These are phyloP conservation scores for Chaetomiaceae sp. DNA, from an alignment of 2,329 filamentous ascomycete genomes.

Conservation along the genomic window DNA sequence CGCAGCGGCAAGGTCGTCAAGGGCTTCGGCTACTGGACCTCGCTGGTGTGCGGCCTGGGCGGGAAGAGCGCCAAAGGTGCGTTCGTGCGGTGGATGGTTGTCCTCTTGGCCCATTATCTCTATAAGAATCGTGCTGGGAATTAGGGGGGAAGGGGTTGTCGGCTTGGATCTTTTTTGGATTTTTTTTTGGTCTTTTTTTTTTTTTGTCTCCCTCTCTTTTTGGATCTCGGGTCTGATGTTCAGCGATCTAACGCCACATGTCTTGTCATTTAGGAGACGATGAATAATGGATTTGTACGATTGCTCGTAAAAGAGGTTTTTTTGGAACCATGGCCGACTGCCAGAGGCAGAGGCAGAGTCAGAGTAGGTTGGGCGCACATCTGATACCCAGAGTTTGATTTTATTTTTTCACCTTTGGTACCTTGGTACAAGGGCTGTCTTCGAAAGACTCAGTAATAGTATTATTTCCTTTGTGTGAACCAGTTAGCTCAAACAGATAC, in stretches of 20 bases:
- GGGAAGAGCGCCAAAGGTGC: constrained; percentile 45
- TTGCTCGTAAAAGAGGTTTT: not conserved
- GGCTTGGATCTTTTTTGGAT: not conserved
- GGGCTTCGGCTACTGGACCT: constrained; percentile 51
- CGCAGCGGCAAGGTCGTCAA: constrained; percentile 50
- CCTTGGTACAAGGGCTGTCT: too few relatives aligned
- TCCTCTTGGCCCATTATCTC: constrained; percentile 29
- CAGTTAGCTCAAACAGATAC: too few relatives aligned
- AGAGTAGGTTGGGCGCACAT: not conserved
- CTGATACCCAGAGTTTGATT: constrained; percentile 1
- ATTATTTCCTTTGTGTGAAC: too few relatives aligned
- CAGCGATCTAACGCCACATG: constrained; percentile 11
- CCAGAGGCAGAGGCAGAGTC: not conserved
- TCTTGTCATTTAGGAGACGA: constrained; percentile 16
- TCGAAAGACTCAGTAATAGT: too few relatives aligned
- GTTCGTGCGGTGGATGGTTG: constrained; percentile 48
- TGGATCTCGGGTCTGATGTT: not conserved
- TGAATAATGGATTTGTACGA: constrained; percentile 12
- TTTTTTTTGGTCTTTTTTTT: not conserved
- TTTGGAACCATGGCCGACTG: not conserved
- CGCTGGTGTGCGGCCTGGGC: constrained; percentile 48
- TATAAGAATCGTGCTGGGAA: constrained; percentile 9
- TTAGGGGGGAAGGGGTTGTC: not conserved
- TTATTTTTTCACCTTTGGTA: not conserved
- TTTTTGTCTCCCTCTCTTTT: too few relatives aligned